These are phyloP conservation scores for Mycena latifolia DNA, from an alignment of 768 basidiomycete genomes.

Conservation along the genomic window DNA sequence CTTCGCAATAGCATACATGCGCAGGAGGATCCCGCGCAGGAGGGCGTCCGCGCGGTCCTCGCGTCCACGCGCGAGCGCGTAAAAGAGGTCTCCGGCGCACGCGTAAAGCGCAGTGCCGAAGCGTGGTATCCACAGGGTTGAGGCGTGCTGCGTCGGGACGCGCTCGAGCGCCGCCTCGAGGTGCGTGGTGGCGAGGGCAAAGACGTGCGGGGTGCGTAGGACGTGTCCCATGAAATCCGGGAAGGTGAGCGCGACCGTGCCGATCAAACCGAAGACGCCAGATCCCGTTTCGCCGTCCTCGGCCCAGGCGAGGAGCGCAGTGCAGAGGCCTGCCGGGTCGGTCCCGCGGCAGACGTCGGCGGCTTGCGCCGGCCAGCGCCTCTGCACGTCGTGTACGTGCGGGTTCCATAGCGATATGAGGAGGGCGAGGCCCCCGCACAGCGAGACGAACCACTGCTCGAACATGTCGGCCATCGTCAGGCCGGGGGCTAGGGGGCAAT, in stretches of 20 bases:
- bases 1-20: slow-evolving; percentile 2
- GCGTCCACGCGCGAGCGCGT: no score
- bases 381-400: not conserved
- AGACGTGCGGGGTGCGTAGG: not conserved
- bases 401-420: not conserved
- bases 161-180: not conserved
- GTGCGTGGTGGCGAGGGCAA: slow-evolving; percentile 7
- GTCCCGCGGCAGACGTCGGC: not conserved
- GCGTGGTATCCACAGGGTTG: not conserved
- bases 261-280: slow-evolving; percentile 5
- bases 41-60: not conserved
- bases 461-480: not conserved
- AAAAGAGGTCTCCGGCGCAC: not conserved
- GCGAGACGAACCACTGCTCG: not conserved
- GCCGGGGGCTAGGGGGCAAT: not conserved
- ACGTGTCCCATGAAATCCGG: not conserved
- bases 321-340: not conserved
- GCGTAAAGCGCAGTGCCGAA: not conserved
- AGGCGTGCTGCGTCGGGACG: not conserved
- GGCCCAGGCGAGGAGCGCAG: not conserved
- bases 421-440: not conserved
- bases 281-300: not conserved
- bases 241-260: not conserved
- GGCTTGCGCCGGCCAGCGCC: not conserved
- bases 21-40: not conserved